Percentiles rank a stretch among this genome's conserved stretches.
Conservation (phyloP, 2,329 filamentous ascomycete species). For the Diaporthe sp. region DNA sequence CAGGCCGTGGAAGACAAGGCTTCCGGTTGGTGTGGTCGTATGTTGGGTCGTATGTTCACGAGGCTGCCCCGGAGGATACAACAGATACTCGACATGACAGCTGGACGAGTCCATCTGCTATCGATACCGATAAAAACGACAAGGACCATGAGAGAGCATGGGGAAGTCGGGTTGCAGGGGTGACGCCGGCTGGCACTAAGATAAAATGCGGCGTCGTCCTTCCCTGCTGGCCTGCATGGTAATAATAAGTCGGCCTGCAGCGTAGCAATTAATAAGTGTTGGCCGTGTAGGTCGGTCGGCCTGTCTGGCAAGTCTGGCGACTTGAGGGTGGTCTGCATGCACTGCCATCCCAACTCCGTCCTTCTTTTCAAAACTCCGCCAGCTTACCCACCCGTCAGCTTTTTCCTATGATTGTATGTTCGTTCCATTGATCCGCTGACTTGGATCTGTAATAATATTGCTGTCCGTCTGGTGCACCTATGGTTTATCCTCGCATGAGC, state of each 20-base stretch:
- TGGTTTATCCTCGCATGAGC: conserved; percentile 5
- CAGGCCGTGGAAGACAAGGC: conserved; percentile 33
- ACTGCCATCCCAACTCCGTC: conserved; percentile 22
- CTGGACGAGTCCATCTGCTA: conserved; percentile 22
- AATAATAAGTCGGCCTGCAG: not conserved
- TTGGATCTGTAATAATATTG: conserved; percentile 9
- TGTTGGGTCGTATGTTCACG: conserved; percentile 19
- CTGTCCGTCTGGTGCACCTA: not conserved
- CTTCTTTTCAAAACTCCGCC: conserved; percentile 15
- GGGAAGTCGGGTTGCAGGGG: conserved; percentile 1
- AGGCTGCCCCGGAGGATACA: conserved; percentile 12
- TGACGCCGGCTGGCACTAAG: not conserved
- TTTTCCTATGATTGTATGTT: not conserved
- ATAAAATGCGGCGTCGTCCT: not conserved
- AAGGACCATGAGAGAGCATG: not conserved
- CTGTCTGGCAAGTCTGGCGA: not conserved
- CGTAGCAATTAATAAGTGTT: conserved; percentile 7
- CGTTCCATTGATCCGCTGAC: not conserved
- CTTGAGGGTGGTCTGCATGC: not conserved
- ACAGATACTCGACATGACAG: conserved; percentile 21
- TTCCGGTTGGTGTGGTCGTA: conserved; percentile 32
- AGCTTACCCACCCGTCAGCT: conserved; percentile 23
- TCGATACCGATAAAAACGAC: conserved; percentile 24
- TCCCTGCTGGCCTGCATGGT: not conserved
- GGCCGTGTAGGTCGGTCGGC: not conserved